Evolutionary conservation across 208 protist genomes (phyloP), one percentile per base, ranked within the genome.

Genomic region (Strigomonas culicis): DNA sequence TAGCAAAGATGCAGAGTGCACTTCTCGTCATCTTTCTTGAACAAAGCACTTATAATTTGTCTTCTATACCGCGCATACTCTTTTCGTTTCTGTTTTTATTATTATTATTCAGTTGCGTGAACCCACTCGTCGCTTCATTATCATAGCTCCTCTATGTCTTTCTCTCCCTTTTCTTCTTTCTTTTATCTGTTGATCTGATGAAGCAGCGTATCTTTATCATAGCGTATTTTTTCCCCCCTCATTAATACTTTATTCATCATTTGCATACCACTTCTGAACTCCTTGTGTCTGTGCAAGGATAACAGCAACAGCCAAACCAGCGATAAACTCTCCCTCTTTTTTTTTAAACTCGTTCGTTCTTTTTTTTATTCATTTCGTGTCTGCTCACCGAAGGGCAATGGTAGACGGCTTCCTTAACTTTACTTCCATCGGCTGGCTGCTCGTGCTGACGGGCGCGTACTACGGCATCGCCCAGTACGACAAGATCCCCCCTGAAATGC

Each of bases 401-500:
- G 64, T 72, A 25, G 66, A 74, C 56, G 70, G 74, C 7, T 62
- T 87, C 32, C 67, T 84, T 41, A 87, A 74, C 53, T 65, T 82
- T 22, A 61, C 77, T 58, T 84, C 82, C 41, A 30, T 82, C 13
- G 69, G 79, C 11, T 88, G 82, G 82, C 17, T 78, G 10, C 41
- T 69, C 19, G 51, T 73, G 11, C 59, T 88, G 2, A 66, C 24
- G 10, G 67, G 55, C 4, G 57, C 52, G 25, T 79, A 77, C 68
- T 74, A 78, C 63, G 74, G 67, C 60, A 65, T 62, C 17, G 70
- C 44, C 27, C 34, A 73, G 24, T 39, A 71, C 50, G 50, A 69
- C 30, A 51, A 2, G 2, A 70, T 83, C 47, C 71, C 77, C 6
- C 52, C 56, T 1, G 65, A 79, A 13, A 68, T 79, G 41, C 31